Conservation (phyloP, 2,329 filamentous ascomycete genomes). For the Aspergillus piperis region DNA sequence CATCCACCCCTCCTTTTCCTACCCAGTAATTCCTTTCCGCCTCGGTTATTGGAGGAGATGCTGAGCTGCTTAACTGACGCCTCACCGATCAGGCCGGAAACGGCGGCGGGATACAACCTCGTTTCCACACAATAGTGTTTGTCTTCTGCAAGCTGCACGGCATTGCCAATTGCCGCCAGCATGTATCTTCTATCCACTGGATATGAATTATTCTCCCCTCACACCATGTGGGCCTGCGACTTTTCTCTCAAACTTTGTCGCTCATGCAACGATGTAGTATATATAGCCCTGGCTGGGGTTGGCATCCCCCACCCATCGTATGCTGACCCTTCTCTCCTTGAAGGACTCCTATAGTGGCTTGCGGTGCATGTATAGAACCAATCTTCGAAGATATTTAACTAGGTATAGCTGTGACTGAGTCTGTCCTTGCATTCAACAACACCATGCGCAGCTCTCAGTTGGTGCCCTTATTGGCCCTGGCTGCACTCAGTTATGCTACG, state of each 20-base stretch:
- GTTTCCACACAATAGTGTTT: neutral
- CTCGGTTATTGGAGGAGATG: neutral
- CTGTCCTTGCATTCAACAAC: neutral
- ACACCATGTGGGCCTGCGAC: neutral
- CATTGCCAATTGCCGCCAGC: too few species aligned
- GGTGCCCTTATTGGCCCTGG: slow-evolving; percentile 25
- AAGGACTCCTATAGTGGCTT: neutral
- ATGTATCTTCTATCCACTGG: too few species aligned
- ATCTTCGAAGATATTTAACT: neutral
- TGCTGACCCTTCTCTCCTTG: neutral
- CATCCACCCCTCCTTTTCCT: neutral
- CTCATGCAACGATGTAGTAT: neutral
- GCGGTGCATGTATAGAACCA: neutral
- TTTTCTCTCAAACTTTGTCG: neutral
- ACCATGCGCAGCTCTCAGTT: slow-evolving; percentile 27
- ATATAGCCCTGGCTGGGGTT: neutral
- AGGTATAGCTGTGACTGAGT: neutral
- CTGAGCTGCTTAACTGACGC: neutral
- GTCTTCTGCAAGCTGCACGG: neutral
- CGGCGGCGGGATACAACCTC: neutral
- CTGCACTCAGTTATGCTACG: slow-evolving; percentile 15
- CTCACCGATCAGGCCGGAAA: neutral
- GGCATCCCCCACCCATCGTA: neutral
- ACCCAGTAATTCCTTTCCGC: neutral
- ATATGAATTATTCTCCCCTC: neutral